Evolutionary conservation across 768 basidiomycete genomes (phyloP).

Genomic region (Tulasnella sp.): DNA sequence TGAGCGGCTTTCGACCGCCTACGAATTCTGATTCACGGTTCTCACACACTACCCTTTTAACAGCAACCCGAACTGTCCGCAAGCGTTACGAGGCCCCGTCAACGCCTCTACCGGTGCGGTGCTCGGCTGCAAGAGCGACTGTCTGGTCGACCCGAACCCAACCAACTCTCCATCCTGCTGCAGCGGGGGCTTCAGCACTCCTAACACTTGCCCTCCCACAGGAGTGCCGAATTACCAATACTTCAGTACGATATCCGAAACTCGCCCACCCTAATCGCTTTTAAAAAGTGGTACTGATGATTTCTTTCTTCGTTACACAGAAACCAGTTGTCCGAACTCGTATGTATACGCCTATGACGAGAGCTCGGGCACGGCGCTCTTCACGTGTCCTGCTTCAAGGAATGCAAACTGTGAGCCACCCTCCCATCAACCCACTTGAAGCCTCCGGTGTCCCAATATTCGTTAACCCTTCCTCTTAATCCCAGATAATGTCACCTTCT

Average conservation of each 20-base stretch:
- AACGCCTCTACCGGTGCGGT: conserved; percentile 8
- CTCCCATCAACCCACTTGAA: not conserved
- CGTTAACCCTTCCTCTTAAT: not conserved
- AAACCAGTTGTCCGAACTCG: conserved; percentile 25
- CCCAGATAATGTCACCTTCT: conserved; percentile 28
- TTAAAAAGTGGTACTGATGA: no score
- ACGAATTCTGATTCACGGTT: not conserved
- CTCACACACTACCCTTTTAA: not conserved
- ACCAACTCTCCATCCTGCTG: conserved; percentile 25
- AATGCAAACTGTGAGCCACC: conserved; percentile 27
- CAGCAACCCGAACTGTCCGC: conserved; percentile 15
- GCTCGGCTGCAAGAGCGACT: conserved; percentile 27
- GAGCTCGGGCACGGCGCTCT: conserved; percentile 29
- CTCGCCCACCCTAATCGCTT: no score
- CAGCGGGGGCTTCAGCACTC: conserved; percentile 18
- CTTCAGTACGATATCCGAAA: conserved; percentile 27
- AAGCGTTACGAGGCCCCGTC: conserved; percentile 1
- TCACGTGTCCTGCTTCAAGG: conserved; percentile 7
- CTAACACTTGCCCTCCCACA: conserved; percentile 28
- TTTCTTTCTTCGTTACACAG: not conserved
- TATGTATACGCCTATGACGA: conserved; percentile 30
- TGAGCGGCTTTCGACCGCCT: not conserved
- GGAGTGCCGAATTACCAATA: conserved; percentile 27
- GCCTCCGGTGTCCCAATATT: not conserved
- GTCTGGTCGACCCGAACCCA: conserved; percentile 26